Evolutionary conservation across 208 protist species (phyloP), one percentile per base, ranked within the genome.

Genomic region (Crithidia sp.): DNA sequence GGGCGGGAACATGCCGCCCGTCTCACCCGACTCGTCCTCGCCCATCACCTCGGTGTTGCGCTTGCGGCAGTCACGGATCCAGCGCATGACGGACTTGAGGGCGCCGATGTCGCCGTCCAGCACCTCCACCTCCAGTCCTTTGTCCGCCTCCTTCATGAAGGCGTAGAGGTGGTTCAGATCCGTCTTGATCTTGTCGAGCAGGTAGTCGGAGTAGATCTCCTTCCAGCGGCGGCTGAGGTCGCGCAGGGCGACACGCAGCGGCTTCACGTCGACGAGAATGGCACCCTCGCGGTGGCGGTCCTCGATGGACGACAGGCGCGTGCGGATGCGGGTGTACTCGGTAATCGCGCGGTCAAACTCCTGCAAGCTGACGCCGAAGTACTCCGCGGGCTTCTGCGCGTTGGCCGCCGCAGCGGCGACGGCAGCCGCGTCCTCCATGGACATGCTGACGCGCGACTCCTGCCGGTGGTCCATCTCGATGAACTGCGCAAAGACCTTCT

Each of bases 201-300:
- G 82, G 85, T 96, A 97, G 77, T 95, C 89, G 0, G 97, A 98
- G 83, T 95, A 99, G 76, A 93, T 96, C 62, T 97, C 95, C 67
- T 93, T 96, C 97, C 98, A 99, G 64, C 96, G 94, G 52, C 93
- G 94, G 78, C 96, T 95, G 36, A 91, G 89, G 54, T 97, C 91
- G 52, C 90, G 84, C 50, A 99, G 86, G 5, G 97, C 88, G 36
- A 98, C 76, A 64, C 98, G 98, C 44, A 99, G 84, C 45, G 98
- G 98, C 71, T 97, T 96, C n/a, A 97, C 92, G 70, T 99, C 96
- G 49, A 99, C 92, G 40, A 88, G 67, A 17, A 99, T 81, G 78
- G 97, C 98, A 16, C 94, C 91, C 70, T 98, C 88, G 41, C 86
- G 80, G 61, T 91, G 93, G n/a, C 84, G 84, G 73, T 95, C 90